These are phyloP conservation scores for Yamadazyma blattariae DNA, from an alignment of 1,139 yeast species.

Conservation along the genomic window DNA sequence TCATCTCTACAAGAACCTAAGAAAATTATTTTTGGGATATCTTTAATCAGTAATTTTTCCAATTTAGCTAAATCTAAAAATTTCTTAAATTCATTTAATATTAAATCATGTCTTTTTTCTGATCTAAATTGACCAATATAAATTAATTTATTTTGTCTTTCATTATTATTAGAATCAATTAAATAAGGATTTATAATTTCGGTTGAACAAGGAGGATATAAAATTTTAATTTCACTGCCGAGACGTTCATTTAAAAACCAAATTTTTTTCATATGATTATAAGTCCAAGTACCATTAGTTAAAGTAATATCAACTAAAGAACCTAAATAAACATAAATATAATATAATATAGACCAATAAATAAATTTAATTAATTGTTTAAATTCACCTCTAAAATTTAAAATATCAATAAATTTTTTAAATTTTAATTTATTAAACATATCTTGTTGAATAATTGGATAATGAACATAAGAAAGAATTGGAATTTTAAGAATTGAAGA, in stretches of 20 bases:
- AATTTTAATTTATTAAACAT: constrained; percentile 66
- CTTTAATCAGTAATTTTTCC: constrained; percentile 16
- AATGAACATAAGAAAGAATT: constrained; percentile 84
- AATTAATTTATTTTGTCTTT: constrained; percentile 57
- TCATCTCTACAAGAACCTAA: constrained; percentile 82
- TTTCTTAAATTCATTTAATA: constrained; percentile 59
- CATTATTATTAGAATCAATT: constrained; percentile 3
- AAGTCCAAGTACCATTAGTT: constrained; percentile 92
- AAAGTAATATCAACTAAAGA: constrained; percentile 61
- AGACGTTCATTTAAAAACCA: constrained; percentile 46
- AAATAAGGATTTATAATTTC: constrained; percentile 32
- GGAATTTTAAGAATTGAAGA: constrained; percentile 61
- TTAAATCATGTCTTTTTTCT: constrained; percentile 82
- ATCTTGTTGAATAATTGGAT: constrained; percentile 85
- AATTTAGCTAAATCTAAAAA: constrained; percentile 34
- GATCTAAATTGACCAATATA: constrained; percentile 94
- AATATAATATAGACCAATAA: constrained; percentile 71
- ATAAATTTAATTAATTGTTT: constrained; percentile 43
- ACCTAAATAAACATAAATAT: constrained; percentile 66
- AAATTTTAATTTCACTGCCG: constrained; percentile 35
- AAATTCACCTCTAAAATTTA: constrained; percentile 17
- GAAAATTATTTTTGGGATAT: constrained; percentile 56
- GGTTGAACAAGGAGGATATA: constrained; percentile 88
- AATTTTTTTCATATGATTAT: constrained; percentile 60
- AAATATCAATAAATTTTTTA: constrained; percentile 19